Percentiles rank a stretch among this genome's conserved stretches.
These are phyloP conservation scores for Pseudevernia furfuracea DNA, from an alignment of 495 filamentous ascomycete species.

Conservation along the genomic window DNA sequence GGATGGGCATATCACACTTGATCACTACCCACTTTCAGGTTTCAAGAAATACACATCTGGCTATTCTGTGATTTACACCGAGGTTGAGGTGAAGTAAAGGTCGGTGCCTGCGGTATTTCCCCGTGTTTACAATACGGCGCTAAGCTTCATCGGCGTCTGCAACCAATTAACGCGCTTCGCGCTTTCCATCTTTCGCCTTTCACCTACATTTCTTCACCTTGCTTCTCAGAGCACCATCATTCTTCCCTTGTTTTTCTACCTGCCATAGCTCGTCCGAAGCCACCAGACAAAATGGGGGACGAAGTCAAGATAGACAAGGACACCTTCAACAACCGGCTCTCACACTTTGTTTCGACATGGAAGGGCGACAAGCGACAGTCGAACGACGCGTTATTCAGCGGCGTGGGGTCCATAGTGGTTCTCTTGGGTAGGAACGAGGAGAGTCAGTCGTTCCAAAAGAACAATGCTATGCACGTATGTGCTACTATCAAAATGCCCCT, in stretches of 20 bases:
- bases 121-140: constrained; percentile 12
- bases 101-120: background rate
- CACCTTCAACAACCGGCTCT: constrained; percentile 84
- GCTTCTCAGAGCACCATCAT: constrained; percentile 1
- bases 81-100: background rate
- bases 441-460: constrained; percentile 75
- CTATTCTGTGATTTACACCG: background rate
- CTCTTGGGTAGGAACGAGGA: constrained; percentile 94
- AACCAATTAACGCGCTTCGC: constrained; percentile 26
- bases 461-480: constrained; percentile 88
- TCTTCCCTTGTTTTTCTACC: background rate
- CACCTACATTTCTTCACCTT: constrained; percentile 3
- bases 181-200: constrained; percentile 7
- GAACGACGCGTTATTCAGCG: constrained; percentile 66
- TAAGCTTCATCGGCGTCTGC: constrained; percentile 11
- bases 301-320: constrained; percentile 87
- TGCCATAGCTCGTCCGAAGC: background rate
- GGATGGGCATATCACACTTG: background rate
- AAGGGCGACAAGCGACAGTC: constrained; percentile 79
- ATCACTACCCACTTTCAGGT: background rate
- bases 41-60: background rate
- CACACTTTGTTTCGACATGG: constrained; percentile 81
- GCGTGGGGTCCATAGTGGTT: constrained; percentile 75
- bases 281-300: constrained; percentile 40
- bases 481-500: background rate